Percentiles rank a stretch among this genome's conserved stretches.
These are phyloP conservation scores for Hypoxylon sp. DNA, from an alignment of 2,329 filamentous ascomycete genomes.

Conservation along the genomic window DNA sequence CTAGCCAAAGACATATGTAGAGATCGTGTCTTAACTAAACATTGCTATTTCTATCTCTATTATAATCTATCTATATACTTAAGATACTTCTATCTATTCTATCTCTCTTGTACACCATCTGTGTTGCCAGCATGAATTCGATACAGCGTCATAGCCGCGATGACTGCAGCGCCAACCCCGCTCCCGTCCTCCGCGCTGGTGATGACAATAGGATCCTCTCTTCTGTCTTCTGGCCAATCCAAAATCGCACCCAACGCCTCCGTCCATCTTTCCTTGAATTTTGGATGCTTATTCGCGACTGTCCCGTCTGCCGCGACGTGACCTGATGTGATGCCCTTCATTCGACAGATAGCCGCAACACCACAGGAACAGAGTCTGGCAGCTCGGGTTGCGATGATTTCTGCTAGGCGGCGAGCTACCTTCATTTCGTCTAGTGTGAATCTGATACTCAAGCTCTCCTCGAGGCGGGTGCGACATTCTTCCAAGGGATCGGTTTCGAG, in stretches of 20 bases:
- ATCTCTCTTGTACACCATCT: constrained; percentile 59
- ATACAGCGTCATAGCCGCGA: constrained; percentile 77
- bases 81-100: not conserved
- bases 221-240: constrained; percentile 85
- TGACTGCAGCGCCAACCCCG: constrained; percentile 93
- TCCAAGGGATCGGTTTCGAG: constrained; percentile 13
- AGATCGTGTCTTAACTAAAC: too few species aligned
- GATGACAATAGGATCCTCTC: constrained; percentile 87
- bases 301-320: constrained; percentile 97
- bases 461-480: not conserved
- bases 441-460: constrained; percentile 1
- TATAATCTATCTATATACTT: too few species aligned
- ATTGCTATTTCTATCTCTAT: too few species aligned
- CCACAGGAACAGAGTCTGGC: constrained; percentile 95
- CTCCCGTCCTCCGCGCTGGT: constrained; percentile 92
- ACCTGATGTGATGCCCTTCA: constrained; percentile 86
- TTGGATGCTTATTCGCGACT: constrained; percentile 98
- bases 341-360: constrained; percentile 94
- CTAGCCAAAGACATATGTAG: too few species aligned
- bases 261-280: constrained; percentile 93
- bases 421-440: constrained; percentile 7
- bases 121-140: constrained; percentile 68
- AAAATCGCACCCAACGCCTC: constrained; percentile 92
- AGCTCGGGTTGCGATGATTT: constrained; percentile 82
- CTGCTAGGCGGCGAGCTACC: constrained; percentile 6